These are phyloP conservation scores for Suhomyces sp. DNA, from an alignment of 805 yeast genomes.

Conservation along the genomic window DNA sequence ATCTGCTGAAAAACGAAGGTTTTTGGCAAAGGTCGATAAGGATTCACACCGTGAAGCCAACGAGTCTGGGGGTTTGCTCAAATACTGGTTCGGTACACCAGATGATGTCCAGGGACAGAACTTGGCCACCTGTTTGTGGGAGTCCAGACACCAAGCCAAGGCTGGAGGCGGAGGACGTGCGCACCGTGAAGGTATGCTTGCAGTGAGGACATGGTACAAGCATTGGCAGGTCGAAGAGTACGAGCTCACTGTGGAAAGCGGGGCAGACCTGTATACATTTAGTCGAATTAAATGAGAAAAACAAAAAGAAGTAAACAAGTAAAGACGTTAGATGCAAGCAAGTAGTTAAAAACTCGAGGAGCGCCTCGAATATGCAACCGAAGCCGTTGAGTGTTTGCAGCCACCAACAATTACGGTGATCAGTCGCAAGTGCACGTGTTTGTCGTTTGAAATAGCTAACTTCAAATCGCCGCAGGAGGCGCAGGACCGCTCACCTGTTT, in stretches of 20 bases:
- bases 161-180: conserved; percentile 32
- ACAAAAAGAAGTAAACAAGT: background rate
- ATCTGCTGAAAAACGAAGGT: conserved; percentile 21
- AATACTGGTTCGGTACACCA: conserved; percentile 41
- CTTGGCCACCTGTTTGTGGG: conserved; percentile 42
- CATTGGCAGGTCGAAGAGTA: conserved; percentile 38
- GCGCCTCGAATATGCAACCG: background rate
- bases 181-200: conserved; percentile 29
- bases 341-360: background rate
- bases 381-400: background rate
- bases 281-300: background rate
- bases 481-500: no score
- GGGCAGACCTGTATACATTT: background rate
- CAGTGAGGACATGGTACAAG: conserved; percentile 30
- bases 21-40: conserved; percentile 28
- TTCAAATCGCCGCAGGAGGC: background rate
- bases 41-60: conserved; percentile 35
- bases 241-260: conserved; percentile 12
- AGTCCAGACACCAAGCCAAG: conserved; percentile 23
- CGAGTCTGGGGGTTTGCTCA: conserved; percentile 33
- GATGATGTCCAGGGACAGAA: conserved; percentile 29
- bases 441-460: background rate
- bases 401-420: background rate
- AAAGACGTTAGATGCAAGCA: no score
- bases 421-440: background rate